These are phyloP conservation scores for Quercus mongolica DNA, from an alignment of 306 rosid species.

Conservation along the genomic window DNA sequence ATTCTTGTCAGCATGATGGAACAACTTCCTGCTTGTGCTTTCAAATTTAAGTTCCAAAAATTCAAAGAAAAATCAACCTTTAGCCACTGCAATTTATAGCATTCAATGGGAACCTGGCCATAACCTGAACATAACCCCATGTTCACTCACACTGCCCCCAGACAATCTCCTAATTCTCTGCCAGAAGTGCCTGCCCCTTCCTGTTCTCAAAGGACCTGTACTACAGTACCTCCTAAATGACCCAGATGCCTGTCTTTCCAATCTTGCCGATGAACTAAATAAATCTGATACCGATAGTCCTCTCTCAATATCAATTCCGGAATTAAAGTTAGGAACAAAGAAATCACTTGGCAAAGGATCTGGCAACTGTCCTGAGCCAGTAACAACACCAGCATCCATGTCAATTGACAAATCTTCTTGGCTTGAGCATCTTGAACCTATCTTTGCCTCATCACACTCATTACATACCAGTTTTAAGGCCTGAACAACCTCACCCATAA, in stretches of 20 bases:
- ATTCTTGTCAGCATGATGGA: not conserved
- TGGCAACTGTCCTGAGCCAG: slow-evolving; percentile 43
- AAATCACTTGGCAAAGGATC: slow-evolving; percentile 49
- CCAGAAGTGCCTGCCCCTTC: slow-evolving; percentile 64
- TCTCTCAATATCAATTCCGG: slow-evolving; percentile 43
- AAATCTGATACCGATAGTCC: slow-evolving; percentile 55
- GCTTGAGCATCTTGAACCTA: slow-evolving; percentile 47
- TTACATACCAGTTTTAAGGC: slow-evolving; percentile 78
- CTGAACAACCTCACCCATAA: slow-evolving; percentile 95
- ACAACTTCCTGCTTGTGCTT: slow-evolving; percentile 4
- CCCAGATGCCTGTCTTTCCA: slow-evolving; percentile 35
- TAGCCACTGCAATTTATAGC: not conserved
- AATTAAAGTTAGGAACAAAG: slow-evolving; percentile 37
- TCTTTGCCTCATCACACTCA: slow-evolving; percentile 54
- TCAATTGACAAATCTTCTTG: slow-evolving; percentile 46
- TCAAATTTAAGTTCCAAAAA: slow-evolving; percentile 9
- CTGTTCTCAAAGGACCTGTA: slow-evolving; percentile 60
- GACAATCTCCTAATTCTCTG: slow-evolving; percentile 59
- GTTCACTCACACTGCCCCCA: slow-evolving; percentile 72
- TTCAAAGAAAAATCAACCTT: slow-evolving; percentile 13
- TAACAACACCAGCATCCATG: slow-evolving; percentile 27
- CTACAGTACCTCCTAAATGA: slow-evolving; percentile 63
- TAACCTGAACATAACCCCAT: slow-evolving; percentile 40
- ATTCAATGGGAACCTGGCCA: slow-evolving; percentile 39
- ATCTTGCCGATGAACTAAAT: slow-evolving; percentile 39